These are phyloP conservation scores for Basidiobolus meristosporus DNA, from an alignment of 371 early-diverging fungal species.

Conservation along the genomic window DNA sequence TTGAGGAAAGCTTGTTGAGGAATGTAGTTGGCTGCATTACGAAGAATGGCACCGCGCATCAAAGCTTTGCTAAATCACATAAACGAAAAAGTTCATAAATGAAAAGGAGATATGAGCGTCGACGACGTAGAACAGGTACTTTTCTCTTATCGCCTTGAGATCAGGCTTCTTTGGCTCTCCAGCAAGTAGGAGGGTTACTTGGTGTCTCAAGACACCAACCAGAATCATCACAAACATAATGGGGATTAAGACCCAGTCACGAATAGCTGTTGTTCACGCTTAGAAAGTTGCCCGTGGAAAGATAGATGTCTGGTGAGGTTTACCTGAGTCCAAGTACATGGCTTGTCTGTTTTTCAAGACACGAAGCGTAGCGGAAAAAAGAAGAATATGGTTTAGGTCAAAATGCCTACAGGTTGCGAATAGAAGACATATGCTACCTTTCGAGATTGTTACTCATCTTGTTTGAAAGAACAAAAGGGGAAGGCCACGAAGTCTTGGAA, in stretches of 20 bases:
- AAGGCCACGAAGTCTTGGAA: too few species aligned
- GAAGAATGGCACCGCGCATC: slow-evolving; percentile 45
- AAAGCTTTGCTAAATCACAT: slow-evolving; percentile 34
- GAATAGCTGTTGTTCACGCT: slow-evolving; percentile 29
- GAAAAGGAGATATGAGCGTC: not conserved
- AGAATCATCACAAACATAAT: slow-evolving; percentile 93
- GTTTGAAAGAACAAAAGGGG: too few species aligned
- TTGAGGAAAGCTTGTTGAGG: slow-evolving; percentile 46
- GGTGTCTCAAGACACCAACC: slow-evolving; percentile 81
- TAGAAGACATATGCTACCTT: too few species aligned
- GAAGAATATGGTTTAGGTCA: too few species aligned
- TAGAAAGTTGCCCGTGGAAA: not conserved
- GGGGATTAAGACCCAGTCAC: slow-evolving; percentile 89
- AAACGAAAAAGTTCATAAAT: not conserved
- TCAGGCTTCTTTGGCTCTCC: slow-evolving; percentile 57
- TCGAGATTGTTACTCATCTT: too few species aligned
- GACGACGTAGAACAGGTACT: slow-evolving; percentile 12
- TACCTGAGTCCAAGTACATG: too few species aligned
- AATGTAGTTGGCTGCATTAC: slow-evolving; percentile 42
- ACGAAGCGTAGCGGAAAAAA: too few species aligned
- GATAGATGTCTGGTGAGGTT: too few species aligned
- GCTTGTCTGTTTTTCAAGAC: too few species aligned
- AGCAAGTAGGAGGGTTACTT: slow-evolving; percentile 70
- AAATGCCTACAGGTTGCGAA: too few species aligned
- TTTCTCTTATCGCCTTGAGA: slow-evolving; percentile 56